Evolutionary conservation across 2,329 filamentous ascomycete species (phyloP).

Genomic region (Epichloe typhina): DNA sequence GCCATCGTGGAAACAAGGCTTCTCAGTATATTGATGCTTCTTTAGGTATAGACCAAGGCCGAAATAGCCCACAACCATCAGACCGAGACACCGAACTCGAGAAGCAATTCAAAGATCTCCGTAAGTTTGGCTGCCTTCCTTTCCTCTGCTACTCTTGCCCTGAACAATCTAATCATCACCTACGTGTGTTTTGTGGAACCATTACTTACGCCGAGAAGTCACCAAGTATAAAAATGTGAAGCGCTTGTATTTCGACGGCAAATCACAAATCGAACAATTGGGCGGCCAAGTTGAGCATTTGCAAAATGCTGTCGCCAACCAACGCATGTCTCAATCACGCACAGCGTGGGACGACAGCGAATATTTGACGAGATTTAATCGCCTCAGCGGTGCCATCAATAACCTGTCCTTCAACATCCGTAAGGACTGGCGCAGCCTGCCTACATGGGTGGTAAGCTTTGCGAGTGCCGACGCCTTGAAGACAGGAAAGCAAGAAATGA

Average conservation of each 20-base stretch:
- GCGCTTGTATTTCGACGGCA: constrained; percentile 92
- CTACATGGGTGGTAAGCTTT: constrained; percentile 63
- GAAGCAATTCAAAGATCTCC: constrained; percentile 43
- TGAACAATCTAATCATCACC: not conserved
- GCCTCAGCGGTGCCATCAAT: constrained; percentile 85
- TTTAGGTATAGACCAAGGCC: constrained; percentile 30
- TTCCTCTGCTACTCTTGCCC: constrained; percentile 1
- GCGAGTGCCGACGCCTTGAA: constrained; percentile 77
- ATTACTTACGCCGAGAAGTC: constrained; percentile 37
- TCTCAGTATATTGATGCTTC: constrained; percentile 30
- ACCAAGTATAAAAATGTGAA: constrained; percentile 98
- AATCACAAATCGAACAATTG: constrained; percentile 79
- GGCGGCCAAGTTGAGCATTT: constrained; percentile 74
- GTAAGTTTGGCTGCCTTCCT: constrained; percentile 24
- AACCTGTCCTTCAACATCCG: constrained; percentile 93
- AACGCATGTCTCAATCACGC: constrained; percentile 84
- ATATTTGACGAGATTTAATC: constrained; percentile 77
- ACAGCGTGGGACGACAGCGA: constrained; percentile 93
- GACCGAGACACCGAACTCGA: constrained; percentile 35
- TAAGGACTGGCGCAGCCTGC: constrained; percentile 80
- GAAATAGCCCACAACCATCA: constrained; percentile 43
- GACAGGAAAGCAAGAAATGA: constrained; percentile 95
- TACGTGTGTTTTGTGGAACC: not conserved
- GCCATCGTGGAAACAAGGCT: constrained; percentile 27
- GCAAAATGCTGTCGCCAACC: constrained; percentile 94